These are phyloP conservation scores for Lasiodiplodia sp. DNA, from an alignment of 2,329 filamentous ascomycete genomes.

Conservation along the genomic window DNA sequence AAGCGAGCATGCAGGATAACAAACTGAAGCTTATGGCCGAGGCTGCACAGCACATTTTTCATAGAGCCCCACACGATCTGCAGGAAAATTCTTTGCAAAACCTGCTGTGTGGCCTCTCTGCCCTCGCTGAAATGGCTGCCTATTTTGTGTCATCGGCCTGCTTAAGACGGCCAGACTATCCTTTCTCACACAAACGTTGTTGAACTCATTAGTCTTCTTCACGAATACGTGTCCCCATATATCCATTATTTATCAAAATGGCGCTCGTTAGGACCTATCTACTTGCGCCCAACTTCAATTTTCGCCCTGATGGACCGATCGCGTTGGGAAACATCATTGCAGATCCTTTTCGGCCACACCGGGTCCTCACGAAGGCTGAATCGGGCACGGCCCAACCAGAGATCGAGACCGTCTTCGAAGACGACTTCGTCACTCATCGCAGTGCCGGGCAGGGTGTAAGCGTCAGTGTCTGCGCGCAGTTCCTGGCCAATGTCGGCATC, in stretches of 20 bases:
- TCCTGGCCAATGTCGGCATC: neutral
- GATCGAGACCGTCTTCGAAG: neutral
- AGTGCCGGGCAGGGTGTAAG: neutral
- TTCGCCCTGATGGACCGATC: neutral
- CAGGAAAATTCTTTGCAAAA: too few relatives aligned
- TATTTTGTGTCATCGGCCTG: too few relatives aligned
- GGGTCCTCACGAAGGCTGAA: neutral
- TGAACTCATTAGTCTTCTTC: too few relatives aligned
- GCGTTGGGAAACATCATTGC: neutral
- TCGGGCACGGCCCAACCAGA: rapidly evolving
- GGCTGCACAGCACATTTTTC: too few relatives aligned
- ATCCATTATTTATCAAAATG: neutral
- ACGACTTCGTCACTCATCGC: neutral
- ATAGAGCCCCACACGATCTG: too few relatives aligned
- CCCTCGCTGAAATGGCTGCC: too few relatives aligned
- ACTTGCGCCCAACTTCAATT: neutral
- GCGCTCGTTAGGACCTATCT: neutral
- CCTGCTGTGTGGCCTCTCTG: too few relatives aligned
- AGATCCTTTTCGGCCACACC: neutral
- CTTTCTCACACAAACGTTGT: too few relatives aligned
- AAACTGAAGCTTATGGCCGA: too few relatives aligned
- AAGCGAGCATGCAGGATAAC: too few relatives aligned
- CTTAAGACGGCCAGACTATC: too few relatives aligned
- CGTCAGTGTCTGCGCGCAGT: neutral
- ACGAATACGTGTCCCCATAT: too few relatives aligned